Percentiles rank a stretch among this genome's conserved stretches.
Evolutionary conservation across 176 grass and related monocot genomes (phyloP).

Genomic region (Hsuehochloa calcarea): DNA sequence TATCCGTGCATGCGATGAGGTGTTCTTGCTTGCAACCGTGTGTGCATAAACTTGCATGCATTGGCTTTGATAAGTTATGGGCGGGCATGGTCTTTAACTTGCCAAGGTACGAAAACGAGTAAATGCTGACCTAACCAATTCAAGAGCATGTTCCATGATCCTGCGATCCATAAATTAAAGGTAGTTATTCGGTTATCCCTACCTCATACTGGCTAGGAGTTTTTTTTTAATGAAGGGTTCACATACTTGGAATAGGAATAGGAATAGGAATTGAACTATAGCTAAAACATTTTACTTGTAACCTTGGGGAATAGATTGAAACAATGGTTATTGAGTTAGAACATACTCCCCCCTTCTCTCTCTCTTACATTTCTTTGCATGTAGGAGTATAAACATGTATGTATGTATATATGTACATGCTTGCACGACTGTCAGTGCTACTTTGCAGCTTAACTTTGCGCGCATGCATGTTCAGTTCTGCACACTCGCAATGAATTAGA

Average conservation of each 20-base stretch:
- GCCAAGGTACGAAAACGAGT: constrained; percentile 41
- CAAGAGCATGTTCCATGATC: constrained; percentile 34
- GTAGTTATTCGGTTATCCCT: background rate
- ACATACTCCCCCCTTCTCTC: background rate
- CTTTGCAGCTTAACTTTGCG: background rate
- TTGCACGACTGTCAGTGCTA: background rate
- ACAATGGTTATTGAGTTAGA: background rate
- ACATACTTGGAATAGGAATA: background rate
- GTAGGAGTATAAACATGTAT: background rate
- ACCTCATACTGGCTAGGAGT: background rate
- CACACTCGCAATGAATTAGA: background rate
- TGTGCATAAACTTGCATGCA: background rate
- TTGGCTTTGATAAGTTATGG: constrained; percentile 1
- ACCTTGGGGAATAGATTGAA: background rate
- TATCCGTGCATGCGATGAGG: constrained; percentile 29
- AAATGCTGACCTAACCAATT: constrained; percentile 48
- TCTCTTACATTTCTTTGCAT: background rate
- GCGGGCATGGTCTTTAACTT: constrained; percentile 31
- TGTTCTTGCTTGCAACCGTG: background rate
- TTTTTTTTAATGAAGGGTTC: background rate
- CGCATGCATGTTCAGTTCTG: background rate
- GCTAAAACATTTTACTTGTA: background rate
- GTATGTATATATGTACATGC: background rate
- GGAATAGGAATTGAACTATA: background rate
- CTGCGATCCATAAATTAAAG: constrained; percentile 4